These are phyloP conservation scores for Penicillium occitanis DNA, from an alignment of 2,329 filamentous ascomycete genomes.

Conservation along the genomic window DNA sequence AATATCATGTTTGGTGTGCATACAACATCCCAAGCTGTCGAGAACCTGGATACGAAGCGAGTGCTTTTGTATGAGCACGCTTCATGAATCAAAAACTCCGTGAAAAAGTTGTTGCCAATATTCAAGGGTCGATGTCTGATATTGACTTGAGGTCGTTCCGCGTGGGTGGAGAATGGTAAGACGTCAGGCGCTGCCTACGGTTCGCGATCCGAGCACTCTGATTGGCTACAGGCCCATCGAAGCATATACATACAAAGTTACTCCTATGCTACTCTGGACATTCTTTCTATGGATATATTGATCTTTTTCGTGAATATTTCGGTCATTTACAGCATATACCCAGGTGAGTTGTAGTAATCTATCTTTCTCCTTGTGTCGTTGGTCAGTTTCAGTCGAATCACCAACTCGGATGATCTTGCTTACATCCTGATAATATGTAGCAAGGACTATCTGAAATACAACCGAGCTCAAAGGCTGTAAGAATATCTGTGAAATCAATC, in stretches of 20 bases:
- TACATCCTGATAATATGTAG: not conserved
- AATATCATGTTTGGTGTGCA: not conserved
- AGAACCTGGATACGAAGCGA: not conserved
- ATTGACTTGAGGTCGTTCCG: constrained; percentile 4
- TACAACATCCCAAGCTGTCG: not conserved
- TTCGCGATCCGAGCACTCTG: constrained; percentile 1
- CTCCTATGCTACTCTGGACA: not conserved
- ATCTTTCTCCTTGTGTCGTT: not conserved
- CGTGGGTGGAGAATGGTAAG: constrained; percentile 9
- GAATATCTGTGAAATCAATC: not conserved
- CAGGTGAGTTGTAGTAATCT: not conserved
- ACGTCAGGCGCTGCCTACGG: constrained; percentile 6
- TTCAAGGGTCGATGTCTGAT: not conserved
- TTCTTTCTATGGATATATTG: not conserved
- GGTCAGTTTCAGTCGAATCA: not conserved
- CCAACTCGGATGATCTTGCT: not conserved
- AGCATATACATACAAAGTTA: not conserved
- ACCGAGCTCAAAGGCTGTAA: not conserved
- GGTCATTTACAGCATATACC: not conserved
- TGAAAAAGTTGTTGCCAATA: not conserved
- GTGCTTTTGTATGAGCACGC: not conserved
- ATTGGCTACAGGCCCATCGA: constrained; percentile 2
- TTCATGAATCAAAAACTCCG: not conserved
- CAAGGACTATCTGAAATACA: not conserved
- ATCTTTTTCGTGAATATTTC: not conserved